phyloP scores from a whole-genome alignment of 805 yeast species.

The Tetrapisispora taiwanensis region DNA sequence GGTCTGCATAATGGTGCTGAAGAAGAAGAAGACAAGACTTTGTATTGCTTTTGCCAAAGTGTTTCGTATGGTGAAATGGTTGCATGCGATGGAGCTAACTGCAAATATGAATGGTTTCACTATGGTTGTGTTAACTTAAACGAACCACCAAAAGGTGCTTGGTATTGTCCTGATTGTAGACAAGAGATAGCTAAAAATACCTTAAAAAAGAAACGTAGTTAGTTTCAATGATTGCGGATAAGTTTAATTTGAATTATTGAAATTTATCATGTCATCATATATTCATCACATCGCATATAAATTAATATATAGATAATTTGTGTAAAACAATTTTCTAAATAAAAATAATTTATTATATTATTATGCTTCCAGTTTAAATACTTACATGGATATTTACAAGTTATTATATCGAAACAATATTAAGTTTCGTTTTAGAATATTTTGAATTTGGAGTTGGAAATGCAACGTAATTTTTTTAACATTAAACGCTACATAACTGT shows the following conservation, averaged over 20 bases:
- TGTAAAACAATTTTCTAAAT: too few relatives aligned
- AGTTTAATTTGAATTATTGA: too few relatives aligned
- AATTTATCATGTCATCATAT: too few relatives aligned
- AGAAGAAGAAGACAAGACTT: conserved; percentile 53
- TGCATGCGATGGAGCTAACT: conserved; percentile 86
- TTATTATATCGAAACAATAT: not conserved
- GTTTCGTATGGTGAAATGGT: conserved; percentile 95
- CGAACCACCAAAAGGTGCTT: conserved; percentile 81
- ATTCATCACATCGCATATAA: too few relatives aligned
- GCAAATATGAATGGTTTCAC: conserved; percentile 92
- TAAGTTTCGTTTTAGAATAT: not conserved
- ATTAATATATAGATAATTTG: too few relatives aligned
- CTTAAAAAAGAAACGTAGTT: conserved; percentile 15
- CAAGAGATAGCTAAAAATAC: conserved; percentile 29
- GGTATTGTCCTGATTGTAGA: conserved; percentile 87
- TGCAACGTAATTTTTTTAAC: too few relatives aligned
- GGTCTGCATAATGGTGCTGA: conserved; percentile 20
- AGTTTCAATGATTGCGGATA: too few relatives aligned
- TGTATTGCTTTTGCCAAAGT: conserved; percentile 88
- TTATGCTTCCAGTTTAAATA: not conserved
- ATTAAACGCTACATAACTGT: too few relatives aligned
- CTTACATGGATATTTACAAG: conserved; percentile 1
- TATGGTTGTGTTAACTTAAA: conserved; percentile 87
- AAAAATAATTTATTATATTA: not conserved
- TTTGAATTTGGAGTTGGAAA: too few relatives aligned